Conservation (phyloP, 257 asterid genomes). For the Penstemon davidsonii region DNA sequence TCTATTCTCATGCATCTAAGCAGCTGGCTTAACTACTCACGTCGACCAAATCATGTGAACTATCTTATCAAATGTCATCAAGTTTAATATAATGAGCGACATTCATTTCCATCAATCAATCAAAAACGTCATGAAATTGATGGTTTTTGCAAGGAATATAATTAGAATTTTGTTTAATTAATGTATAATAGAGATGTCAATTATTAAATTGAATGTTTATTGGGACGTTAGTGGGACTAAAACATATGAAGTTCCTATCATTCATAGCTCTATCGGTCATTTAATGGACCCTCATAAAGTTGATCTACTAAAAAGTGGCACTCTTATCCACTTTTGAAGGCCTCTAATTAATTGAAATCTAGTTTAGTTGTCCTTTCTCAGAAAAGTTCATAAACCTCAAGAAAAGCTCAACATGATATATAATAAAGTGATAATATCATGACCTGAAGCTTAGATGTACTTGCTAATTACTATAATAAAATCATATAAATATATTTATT, state of each 20-base stretch:
- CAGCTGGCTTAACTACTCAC: neutral
- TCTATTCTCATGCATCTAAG: neutral
- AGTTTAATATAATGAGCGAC: constrained; percentile 1
- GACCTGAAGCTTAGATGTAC: no score
- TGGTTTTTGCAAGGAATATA: constrained; percentile 1
- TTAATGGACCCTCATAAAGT: constrained; percentile 1
- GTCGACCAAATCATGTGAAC: constrained; percentile 23
- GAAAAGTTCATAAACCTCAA: no score
- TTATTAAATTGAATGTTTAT: constrained; percentile 9
- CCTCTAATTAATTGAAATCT: neutral
- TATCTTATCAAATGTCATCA: constrained; percentile 10
- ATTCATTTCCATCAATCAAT: constrained; percentile 6
- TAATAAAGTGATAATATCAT: no score
- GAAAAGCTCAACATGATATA: no score
- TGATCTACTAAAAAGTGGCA: neutral
- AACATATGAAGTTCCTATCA: neutral
- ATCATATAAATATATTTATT: no score
- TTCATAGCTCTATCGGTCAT: neutral
- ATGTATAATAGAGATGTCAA: constrained; percentile 6
- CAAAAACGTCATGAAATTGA: neutral
- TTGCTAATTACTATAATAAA: no score
- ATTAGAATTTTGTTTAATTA: neutral
- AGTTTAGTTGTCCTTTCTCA: neutral
- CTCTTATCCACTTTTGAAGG: neutral
- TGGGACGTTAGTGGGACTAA: neutral